These are phyloP conservation scores for Furcasterigmium furcatum DNA, from an alignment of 2,329 filamentous ascomycete genomes.

Conservation along the genomic window DNA sequence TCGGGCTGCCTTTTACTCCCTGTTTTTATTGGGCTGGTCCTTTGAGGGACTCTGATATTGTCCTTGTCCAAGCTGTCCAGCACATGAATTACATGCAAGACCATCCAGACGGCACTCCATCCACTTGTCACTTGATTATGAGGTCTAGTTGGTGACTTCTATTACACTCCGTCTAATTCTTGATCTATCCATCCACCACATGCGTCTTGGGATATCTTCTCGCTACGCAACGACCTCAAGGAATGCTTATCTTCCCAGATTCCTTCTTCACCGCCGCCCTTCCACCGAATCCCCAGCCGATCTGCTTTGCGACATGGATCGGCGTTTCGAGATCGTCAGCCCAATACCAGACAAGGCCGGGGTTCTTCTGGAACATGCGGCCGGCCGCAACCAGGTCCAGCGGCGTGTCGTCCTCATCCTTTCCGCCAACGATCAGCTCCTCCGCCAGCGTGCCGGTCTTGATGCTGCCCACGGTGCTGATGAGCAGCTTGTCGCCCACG, in stretches of 20 bases:
- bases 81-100: too few species aligned
- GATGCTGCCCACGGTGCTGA: constrained; percentile 42
- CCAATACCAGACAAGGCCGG: constrained; percentile 45
- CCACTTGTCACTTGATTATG: too few species aligned
- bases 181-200: too few species aligned
- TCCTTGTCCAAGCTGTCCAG: too few species aligned
- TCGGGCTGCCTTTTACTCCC: too few species aligned
- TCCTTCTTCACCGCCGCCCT: constrained; percentile 14
- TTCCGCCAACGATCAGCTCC: constrained; percentile 26
- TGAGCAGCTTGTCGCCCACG: constrained; percentile 58
- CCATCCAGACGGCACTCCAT: too few species aligned
- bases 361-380: constrained; percentile 50
- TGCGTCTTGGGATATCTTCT: too few species aligned
- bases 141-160: too few species aligned
- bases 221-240: neutral
- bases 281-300: constrained; percentile 51
- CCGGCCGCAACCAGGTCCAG: constrained; percentile 43
- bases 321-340: constrained; percentile 44
- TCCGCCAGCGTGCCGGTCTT: constrained; percentile 36
- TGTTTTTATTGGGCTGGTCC: too few species aligned
- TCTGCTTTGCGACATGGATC: constrained; percentile 44
- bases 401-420: constrained; percentile 24
- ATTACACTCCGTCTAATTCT: too few species aligned
- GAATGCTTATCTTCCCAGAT: neutral
- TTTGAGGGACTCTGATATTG: too few species aligned